Conservation (phyloP, 2,329 filamentous ascomycete species). For the Chlorencoelia australis region DNA sequence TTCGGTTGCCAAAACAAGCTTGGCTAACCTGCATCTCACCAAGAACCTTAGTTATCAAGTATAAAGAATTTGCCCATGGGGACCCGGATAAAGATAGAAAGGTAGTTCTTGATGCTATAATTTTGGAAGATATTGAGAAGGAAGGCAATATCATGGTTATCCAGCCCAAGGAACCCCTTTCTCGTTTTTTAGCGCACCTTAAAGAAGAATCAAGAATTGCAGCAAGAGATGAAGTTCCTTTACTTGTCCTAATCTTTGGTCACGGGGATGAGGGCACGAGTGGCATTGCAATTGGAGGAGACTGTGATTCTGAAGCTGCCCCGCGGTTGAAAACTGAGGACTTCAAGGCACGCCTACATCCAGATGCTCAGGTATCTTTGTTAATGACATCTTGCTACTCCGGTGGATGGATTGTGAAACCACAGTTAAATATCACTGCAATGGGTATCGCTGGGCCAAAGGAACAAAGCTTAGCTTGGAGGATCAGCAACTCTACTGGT, state of each 20-base stretch:
- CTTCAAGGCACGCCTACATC: neutral
- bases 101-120: too few relatives aligned
- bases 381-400: conserved; percentile 2
- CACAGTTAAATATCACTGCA: neutral
- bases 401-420: conserved; percentile 2
- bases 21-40: too few relatives aligned
- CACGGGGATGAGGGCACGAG: conserved; percentile 1
- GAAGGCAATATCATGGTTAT: neutral
- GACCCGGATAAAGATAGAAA: too few relatives aligned
- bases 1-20: too few relatives aligned
- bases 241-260: conserved; percentile 1
- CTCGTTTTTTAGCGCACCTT: neutral
- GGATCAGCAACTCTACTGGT: neutral
- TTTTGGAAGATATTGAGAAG: too few relatives aligned
- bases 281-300: conserved; percentile 1
- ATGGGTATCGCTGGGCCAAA: neutral
- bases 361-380: neutral
- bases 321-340: neutral
- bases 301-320: neutral
- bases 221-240: neutral
- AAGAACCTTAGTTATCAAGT: too few relatives aligned
- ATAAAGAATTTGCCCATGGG: too few relatives aligned
- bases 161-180: neutral
- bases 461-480: neutral
- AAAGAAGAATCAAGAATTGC: neutral